Evolutionary conservation across 768 basidiomycete species (phyloP).

Genomic region (Lactarius vividus): DNA sequence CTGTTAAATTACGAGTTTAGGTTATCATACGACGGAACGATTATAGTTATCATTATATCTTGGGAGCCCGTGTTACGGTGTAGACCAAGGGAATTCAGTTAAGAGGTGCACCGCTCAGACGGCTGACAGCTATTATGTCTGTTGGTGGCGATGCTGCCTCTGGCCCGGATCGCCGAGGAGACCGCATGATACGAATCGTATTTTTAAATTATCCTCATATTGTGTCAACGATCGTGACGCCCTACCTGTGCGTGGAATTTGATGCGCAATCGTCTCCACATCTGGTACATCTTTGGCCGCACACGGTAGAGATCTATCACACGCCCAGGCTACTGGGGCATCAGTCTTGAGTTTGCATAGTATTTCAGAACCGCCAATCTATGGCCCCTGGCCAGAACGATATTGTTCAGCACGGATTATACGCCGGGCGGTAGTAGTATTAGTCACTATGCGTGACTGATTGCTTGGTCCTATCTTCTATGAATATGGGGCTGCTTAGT

Average conservation of each 20-base stretch:
- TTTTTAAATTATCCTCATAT: not conserved
- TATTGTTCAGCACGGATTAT: not conserved
- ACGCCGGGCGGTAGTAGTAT: no score
- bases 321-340: not conserved
- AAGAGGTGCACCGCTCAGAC: not conserved
- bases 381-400: not conserved
- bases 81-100: no score
- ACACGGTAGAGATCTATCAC: not conserved
- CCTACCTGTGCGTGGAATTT: not conserved
- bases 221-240: not conserved
- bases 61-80: not conserved
- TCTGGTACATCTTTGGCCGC: not conserved
- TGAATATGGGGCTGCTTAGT: no score
- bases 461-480: no score
- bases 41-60: not conserved
- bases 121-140: not conserved
- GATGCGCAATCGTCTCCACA: not conserved
- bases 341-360: not conserved
- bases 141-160: not conserved
- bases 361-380: not conserved
- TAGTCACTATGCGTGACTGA: no score
- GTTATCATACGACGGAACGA: not conserved
- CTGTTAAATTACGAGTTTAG: not conserved
- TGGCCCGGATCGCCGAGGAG: not conserved
- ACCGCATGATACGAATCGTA: not conserved